A percentile compares a stretch with the other conserved stretches of the same genome.
Conservation (phyloP, 169 alveolate genomes). For the Cryptosporidium tyzzeri region DNA sequence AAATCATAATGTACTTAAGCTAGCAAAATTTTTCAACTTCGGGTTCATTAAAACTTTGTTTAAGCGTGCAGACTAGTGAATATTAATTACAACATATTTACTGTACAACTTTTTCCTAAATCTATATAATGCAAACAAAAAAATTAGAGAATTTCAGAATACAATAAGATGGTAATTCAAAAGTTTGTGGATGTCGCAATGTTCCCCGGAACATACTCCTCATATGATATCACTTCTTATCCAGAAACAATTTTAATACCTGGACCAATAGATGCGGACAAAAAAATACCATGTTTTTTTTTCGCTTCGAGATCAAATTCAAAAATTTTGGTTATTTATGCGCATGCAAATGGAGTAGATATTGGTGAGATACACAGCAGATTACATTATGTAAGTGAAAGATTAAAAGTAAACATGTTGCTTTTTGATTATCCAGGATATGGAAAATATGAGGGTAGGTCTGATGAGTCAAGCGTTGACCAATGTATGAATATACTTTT, state of each 20-base stretch:
- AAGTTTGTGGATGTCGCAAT: conserved; percentile 78
- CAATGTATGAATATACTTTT: conserved; percentile 73
- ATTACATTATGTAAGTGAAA: conserved; percentile 52
- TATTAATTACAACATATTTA: not conserved
- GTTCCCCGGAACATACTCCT: conserved; percentile 82
- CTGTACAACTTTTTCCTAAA: not conserved
- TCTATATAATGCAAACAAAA: not conserved
- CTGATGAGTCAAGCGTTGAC: conserved; percentile 81
- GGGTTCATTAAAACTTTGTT: not conserved
- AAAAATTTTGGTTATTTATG: conserved; percentile 76
- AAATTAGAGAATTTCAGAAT: not conserved
- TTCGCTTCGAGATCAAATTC: conserved; percentile 49
- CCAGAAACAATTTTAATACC: conserved; percentile 80
- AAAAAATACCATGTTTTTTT: conserved; percentile 74
- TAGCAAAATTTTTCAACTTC: not conserved
- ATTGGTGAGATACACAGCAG: conserved; percentile 77
- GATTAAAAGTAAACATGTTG: conserved; percentile 72
- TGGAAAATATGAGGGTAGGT: conserved; percentile 77
- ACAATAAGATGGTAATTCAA: conserved; percentile 51
- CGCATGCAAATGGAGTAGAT: conserved; percentile 83
- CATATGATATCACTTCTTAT: conserved; percentile 79
- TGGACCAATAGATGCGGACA: conserved; percentile 26
- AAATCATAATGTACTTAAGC: not conserved
- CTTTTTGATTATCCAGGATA: conserved; percentile 81
- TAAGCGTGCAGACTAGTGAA: not conserved